Conservation (phyloP, 305 asterid species). For the Caryopteris hybrid region DNA sequence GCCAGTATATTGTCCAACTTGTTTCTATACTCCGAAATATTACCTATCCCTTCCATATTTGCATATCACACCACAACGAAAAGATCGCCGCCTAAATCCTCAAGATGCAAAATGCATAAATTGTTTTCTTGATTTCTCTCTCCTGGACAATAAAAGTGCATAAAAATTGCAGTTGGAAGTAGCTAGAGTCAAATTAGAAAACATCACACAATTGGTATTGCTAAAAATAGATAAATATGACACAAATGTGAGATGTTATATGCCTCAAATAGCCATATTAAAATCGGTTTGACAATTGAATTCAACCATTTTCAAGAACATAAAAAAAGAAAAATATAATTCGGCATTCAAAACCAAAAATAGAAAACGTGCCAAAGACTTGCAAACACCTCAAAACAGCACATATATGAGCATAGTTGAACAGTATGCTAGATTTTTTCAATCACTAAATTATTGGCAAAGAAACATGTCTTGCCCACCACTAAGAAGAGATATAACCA, state of each 20-base stretch:
- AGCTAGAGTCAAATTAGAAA: neutral
- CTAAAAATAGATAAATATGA: neutral
- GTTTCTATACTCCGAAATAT: constrained; percentile 53
- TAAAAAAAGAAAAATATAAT: neutral
- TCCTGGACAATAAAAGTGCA: neutral
- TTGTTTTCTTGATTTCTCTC: neutral
- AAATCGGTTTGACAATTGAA: neutral
- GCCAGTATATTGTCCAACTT: constrained; percentile 61
- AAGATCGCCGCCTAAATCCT: constrained; percentile 16
- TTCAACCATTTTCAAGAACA: neutral
- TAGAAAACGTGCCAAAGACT: too few relatives aligned
- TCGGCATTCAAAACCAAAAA: neutral
- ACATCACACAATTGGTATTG: neutral
- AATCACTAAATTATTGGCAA: neutral
- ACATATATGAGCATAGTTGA: neutral
- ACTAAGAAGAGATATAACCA: neutral
- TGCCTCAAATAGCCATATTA: neutral
- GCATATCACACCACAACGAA: constrained; percentile 26
- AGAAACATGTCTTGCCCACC: neutral
- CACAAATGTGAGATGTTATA: neutral
- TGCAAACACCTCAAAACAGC: neutral
- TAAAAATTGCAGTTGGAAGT: neutral
- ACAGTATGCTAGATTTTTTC: neutral
- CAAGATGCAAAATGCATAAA: constrained; percentile 11
- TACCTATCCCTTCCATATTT: constrained; percentile 44